Evolutionary conservation across 805 yeast species (phyloP), one percentile per base, ranked within the genome.

Genomic region (Starmerella bombicola): DNA sequence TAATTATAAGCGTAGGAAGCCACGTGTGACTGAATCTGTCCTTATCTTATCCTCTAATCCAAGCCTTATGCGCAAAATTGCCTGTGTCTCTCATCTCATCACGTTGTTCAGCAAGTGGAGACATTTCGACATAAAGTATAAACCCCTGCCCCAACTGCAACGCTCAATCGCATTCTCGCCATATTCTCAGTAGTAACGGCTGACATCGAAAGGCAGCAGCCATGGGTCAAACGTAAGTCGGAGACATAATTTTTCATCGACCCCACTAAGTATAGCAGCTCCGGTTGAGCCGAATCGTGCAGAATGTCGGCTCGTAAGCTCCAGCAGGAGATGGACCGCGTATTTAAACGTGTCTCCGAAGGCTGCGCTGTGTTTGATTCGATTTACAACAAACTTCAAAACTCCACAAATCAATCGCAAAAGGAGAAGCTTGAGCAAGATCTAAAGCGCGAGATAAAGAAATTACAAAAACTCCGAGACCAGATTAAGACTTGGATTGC

Each of bases 401-500:
- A 71, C 37, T 75, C 93, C 36, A 86, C 84, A 48, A 80, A 80
- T 53, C 80, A 74, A 49, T 76, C 94, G 3, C 95, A 86, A 59
- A 81, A 88, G 64, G 97, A 88, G 59, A 88, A 88, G 60, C 69
- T 91, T 43, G 98, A 91, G 59, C 48, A 56, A 46, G 98, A 88
- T 58, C 68, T 88, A 57, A 86, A 91, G 64, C 78, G 91, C 55
- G 97, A 91, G 61, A 86, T 91, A 62, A 88, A 91, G 62, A 88
- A 85, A 61, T 69, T 88, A 43, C 98, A 88, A 59, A 75, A 95
- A 58, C 76, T 80, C 53, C 73, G 97, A 58, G 98, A 88, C 61
- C 97, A 85, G 64, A 82, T 88, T 54, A 88, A 88, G 64, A 80
- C 81, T 42, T 88, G 98, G 98, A 64, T 85, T 58, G 75, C 88